Conservation (phyloP, 2,329 filamentous ascomycete genomes). For the Nothopassalora personata region DNA sequence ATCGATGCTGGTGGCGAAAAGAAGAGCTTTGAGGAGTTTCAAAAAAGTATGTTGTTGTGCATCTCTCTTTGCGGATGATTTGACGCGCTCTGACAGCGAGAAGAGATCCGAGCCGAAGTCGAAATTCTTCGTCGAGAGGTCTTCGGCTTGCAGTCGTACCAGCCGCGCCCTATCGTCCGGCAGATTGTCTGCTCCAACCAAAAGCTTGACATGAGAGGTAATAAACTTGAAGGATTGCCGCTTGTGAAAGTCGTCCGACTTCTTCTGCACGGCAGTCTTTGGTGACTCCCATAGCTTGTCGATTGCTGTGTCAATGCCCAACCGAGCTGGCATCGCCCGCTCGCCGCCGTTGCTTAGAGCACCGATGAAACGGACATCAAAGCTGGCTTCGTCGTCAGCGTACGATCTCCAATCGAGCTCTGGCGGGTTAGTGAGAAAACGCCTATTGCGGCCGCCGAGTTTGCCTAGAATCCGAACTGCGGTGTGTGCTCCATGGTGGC, state of each 20-base stretch:
- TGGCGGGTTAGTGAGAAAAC: constrained; percentile 86
- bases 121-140: constrained; percentile 67
- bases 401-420: constrained; percentile 78
- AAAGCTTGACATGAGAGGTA: constrained; percentile 81
- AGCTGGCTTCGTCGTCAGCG: constrained; percentile 80
- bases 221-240: constrained; percentile 85
- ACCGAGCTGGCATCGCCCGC: constrained; percentile 75
- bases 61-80: constrained; percentile 80
- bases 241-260: constrained; percentile 83
- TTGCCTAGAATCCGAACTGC: constrained; percentile 97
- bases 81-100: constrained; percentile 69
- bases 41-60: constrained; percentile 77
- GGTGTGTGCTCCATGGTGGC: constrained; percentile 91
- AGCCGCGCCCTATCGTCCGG: constrained; percentile 84
- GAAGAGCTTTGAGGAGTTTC: constrained; percentile 80
- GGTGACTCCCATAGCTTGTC: constrained; percentile 78
- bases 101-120: constrained; percentile 67
- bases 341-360: constrained; percentile 66
- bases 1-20: constrained; percentile 72
- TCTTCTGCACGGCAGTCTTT: constrained; percentile 55
- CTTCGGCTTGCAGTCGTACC: constrained; percentile 82
- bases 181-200: constrained; percentile 79
- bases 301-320: constrained; percentile 84
- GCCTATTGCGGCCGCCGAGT: constrained; percentile 87
- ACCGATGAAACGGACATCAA: constrained; percentile 83